Conservation (phyloP, 1,139 yeast genomes). For the Debaryomyces robertsiae region DNA sequence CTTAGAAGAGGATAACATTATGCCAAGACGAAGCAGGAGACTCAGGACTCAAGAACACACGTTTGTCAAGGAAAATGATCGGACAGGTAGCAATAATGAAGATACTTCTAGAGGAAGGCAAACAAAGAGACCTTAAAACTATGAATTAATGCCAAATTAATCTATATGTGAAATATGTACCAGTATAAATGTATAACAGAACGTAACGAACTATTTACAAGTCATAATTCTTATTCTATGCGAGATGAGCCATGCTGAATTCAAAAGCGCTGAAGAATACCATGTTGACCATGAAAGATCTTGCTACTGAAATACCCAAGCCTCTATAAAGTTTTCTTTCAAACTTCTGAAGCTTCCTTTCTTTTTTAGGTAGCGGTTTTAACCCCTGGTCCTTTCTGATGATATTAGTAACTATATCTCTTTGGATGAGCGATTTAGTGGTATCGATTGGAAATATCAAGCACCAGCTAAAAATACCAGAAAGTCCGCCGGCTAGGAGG, state of each 20-base stretch:
- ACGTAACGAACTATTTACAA: neutral
- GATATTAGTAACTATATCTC: conserved; percentile 71
- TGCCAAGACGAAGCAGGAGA: conserved; percentile 13
- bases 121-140: conserved; percentile 13
- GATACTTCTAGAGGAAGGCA: conserved; percentile 17
- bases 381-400: conserved; percentile 52
- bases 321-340: conserved; percentile 68
- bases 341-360: conserved; percentile 37
- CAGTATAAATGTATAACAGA: conserved; percentile 7
- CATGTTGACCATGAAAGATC: conserved; percentile 74
- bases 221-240: conserved; percentile 17
- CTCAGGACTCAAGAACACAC: conserved; percentile 2
- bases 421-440: conserved; percentile 70
- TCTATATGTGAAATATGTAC: conserved; percentile 6
- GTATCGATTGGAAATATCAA: conserved; percentile 81
- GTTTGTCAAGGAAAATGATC: conserved; percentile 1
- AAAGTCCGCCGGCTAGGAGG: conserved; percentile 71
- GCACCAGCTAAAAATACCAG: conserved; percentile 76
- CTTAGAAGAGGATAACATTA: conserved; percentile 21
- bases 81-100: conserved; percentile 1
- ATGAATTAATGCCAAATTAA: conserved; percentile 2
- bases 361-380: conserved; percentile 32
- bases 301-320: conserved; percentile 67
- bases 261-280: conserved; percentile 77
- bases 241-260: conserved; percentile 56